Evolutionary conservation across 1,284 basidiomycete genomes (phyloP).

Genomic region (Peniophora sp.): DNA sequence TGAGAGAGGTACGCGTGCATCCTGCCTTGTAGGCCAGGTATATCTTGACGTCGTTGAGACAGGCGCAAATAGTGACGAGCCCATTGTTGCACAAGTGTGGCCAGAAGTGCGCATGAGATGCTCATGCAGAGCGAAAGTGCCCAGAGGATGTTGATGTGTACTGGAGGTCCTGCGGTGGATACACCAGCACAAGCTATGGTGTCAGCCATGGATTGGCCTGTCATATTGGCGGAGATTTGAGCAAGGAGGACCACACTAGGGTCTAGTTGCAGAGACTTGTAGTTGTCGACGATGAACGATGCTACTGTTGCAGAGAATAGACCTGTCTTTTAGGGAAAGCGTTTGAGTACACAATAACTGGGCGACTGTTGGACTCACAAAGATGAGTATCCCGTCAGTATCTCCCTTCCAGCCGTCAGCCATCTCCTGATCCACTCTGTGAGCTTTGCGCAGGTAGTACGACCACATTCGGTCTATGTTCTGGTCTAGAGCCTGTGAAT

Average conservation of each 20-base stretch:
- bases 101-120: background rate
- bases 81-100: background rate
- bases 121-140: background rate
- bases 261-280: slow-evolving; percentile 19
- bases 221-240: too few relatives aligned
- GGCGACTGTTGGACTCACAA: slow-evolving; percentile 3
- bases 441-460: background rate
- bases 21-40: background rate
- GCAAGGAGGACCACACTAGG: slow-evolving; percentile 8
- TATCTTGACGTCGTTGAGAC: background rate
- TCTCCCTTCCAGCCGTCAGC: slow-evolving; percentile 5
- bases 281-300: slow-evolving; percentile 26
- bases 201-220: too few relatives aligned
- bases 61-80: background rate
- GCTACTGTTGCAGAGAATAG: slow-evolving; percentile 38
- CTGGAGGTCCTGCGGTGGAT: background rate
- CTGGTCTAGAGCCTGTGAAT: background rate
- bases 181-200: too few relatives aligned
- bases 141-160: slow-evolving; percentile 1
- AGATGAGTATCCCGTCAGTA: slow-evolving; percentile 4
- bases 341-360: background rate
- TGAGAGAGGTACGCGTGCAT: background rate
- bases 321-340: slow-evolving; percentile 17
- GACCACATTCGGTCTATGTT: slow-evolving; percentile 6
- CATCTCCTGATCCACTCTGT: slow-evolving; percentile 6